Conservation (phyloP, 768 basidiomycete species). For the Astraeus odoratus region DNA sequence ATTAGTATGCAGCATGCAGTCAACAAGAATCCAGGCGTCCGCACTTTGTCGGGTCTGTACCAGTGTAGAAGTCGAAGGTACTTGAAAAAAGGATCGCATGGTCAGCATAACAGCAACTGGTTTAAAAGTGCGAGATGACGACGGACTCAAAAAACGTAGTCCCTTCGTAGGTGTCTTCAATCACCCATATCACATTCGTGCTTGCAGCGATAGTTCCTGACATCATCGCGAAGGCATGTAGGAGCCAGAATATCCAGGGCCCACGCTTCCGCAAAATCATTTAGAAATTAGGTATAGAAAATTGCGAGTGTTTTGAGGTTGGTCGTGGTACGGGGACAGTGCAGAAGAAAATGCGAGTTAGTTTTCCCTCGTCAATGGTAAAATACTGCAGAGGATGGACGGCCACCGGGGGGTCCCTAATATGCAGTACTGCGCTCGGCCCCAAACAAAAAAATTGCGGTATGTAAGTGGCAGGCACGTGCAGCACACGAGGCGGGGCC, state of each 20-base stretch:
- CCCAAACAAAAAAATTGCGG: background rate
- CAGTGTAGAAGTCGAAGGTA: constrained; percentile 53
- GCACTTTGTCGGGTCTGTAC: constrained; percentile 59
- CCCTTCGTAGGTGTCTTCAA: constrained; percentile 61
- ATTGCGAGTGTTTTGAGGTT: background rate
- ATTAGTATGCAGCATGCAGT: constrained; percentile 9
- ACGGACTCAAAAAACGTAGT: constrained; percentile 63
- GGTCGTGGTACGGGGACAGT: too few relatives aligned
- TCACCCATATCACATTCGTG: constrained; percentile 55
- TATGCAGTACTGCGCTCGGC: background rate
- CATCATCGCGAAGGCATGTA: constrained; percentile 11
- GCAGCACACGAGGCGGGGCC: constrained; percentile 15
- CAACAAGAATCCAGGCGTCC: constrained; percentile 5
- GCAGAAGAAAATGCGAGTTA: background rate
- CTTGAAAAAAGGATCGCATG: constrained; percentile 27
- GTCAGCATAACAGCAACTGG: constrained; percentile 3
- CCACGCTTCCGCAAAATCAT: constrained; percentile 1
- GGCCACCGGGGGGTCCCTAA: too few relatives aligned
- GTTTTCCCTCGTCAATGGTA: background rate
- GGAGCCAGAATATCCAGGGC: constrained; percentile 6
- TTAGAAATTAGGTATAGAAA: constrained; percentile 12
- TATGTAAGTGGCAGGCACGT: constrained; percentile 12
- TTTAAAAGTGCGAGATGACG: constrained; percentile 7
- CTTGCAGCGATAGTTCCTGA: constrained; percentile 7
- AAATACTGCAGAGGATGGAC: too few relatives aligned